Evolutionary conservation across 164 flowering plant species (phyloP).

Genomic region (Echeveria elegans): DNA sequence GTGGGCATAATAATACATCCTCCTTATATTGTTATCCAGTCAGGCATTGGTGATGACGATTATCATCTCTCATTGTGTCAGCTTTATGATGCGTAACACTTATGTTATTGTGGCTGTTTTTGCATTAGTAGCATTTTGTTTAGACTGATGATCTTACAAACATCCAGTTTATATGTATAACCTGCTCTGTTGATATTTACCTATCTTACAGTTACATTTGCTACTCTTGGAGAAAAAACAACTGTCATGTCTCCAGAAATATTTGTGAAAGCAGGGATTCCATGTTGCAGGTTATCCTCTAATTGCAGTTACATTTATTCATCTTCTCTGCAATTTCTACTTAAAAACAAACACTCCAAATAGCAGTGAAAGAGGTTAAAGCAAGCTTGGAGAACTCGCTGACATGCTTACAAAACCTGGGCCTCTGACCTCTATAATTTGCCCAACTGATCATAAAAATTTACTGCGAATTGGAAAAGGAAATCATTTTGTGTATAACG

Average conservation of each 20-base stretch:
- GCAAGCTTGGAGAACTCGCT: background rate
- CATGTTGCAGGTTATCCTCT: constrained; percentile 87
- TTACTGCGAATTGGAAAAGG: background rate
- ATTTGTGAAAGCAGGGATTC: constrained; percentile 72
- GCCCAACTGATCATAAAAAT: background rate
- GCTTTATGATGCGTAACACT: background rate
- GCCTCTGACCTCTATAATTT: background rate
- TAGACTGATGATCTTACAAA: background rate
- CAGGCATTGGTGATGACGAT: background rate
- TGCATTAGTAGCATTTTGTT: background rate
- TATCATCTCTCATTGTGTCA: background rate
- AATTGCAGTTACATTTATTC: background rate
- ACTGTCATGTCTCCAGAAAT: constrained; percentile 99
- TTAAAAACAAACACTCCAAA: background rate
- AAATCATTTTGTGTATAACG: background rate
- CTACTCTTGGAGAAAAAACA: constrained; percentile 92
- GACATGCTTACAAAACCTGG: background rate
- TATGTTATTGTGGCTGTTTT: background rate
- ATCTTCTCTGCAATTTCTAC: background rate
- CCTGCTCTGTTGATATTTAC: constrained; percentile 5
- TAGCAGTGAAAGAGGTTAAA: background rate
- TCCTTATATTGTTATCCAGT: background rate
- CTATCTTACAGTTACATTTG: constrained; percentile 59
- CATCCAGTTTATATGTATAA: background rate
- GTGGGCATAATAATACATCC: background rate